Evolutionary conservation across 495 filamentous ascomycete species (phyloP).

Genomic region (Podospora tetraspora): DNA sequence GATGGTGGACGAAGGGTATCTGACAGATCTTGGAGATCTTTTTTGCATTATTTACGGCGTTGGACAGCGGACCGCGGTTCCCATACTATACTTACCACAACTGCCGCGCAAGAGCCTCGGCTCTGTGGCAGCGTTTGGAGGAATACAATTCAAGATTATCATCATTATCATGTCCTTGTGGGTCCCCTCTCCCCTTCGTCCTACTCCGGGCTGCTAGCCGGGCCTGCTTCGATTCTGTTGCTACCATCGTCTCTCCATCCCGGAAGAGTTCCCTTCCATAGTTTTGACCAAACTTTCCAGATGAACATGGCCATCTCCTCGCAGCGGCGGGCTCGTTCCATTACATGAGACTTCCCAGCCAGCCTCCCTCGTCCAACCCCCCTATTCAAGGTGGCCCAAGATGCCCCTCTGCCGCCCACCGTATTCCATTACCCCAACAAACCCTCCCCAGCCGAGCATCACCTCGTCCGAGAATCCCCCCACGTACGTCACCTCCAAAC

Average conservation of each 20-base stretch:
- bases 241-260: not conserved
- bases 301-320: not conserved
- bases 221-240: not conserved
- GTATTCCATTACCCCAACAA: not conserved
- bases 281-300: not conserved
- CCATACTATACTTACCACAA: not conserved
- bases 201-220: not conserved
- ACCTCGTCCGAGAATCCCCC: not conserved
- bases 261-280: not conserved
- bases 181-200: not conserved
- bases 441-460: not conserved
- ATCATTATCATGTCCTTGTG: not conserved
- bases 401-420: not conserved
- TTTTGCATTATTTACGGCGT: slow-evolving; percentile 20
- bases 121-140: not conserved
- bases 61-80: slow-evolving; percentile 5
- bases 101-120: not conserved
- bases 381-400: too few relatives aligned
- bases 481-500: slow-evolving; percentile 55
- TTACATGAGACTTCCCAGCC: too few relatives aligned
- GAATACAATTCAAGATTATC: not conserved
- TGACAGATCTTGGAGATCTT: not conserved
- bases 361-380: not conserved
- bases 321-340: not conserved
- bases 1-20: not conserved